Conservation (phyloP, 306 rosid genomes). For the Quercus wislizeni region DNA sequence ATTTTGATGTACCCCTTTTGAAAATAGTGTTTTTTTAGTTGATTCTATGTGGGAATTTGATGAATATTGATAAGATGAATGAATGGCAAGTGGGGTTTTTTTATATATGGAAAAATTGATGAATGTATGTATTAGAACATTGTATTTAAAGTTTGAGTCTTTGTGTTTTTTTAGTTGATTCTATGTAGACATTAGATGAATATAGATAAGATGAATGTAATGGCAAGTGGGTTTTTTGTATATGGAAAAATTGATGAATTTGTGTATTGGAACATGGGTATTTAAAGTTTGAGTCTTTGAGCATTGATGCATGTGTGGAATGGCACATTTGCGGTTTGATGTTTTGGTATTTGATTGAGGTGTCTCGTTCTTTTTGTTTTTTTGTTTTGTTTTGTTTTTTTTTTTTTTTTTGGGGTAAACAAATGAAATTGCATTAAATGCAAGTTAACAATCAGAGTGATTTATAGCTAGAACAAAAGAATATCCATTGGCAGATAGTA, state of each 20-base stretch:
- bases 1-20: not conserved
- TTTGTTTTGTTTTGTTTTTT: not conserved
- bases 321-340: not conserved
- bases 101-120: not conserved
- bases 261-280: conserved; percentile 8
- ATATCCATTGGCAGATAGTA: too few species aligned
- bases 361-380: not conserved
- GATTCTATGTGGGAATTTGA: not conserved
- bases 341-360: not conserved
- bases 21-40: not conserved
- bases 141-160: not conserved
- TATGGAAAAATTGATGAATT: not conserved
- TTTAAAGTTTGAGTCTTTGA: conserved; percentile 2
- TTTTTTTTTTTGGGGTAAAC: not conserved
- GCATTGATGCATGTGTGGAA: not conserved
- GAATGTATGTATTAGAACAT: conserved; percentile 6
- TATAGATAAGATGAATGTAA: conserved; percentile 7
- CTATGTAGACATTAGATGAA: not conserved
- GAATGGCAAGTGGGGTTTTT: conserved; percentile 5
- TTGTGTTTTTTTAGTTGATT: not conserved
- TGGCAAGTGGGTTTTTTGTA: not conserved
- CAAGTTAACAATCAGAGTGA: too few species aligned
- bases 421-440: too few species aligned
- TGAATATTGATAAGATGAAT: not conserved
- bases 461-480: too few species aligned